Evolutionary conservation across 1,139 yeast genomes (phyloP), one percentile per base, ranked within the genome.

Genomic region (Geotrichum australiense): DNA sequence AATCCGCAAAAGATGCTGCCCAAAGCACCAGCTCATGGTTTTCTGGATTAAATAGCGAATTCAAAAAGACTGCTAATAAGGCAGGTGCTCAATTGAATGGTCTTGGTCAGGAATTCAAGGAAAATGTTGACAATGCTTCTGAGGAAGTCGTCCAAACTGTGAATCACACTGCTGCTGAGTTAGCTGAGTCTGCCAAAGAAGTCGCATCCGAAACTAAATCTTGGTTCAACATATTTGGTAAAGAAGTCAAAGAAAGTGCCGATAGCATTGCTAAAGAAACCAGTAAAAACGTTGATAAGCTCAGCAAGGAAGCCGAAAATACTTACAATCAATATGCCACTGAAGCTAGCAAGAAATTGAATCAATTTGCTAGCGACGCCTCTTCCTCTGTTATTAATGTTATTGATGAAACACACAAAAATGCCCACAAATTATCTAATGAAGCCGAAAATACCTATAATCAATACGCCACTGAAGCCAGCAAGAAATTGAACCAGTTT

Each of bases 231-330:
- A 8, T 29, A 4, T 29, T 29, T 29, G 32, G 32, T 6, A 29
- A 29, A 7, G 6, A 29, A n/a, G 32, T 31, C 6, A 15, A 31
- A 14, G 35, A 31, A 5, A 21, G n/a, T 21, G 35, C 16, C n/a
- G 35, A 20, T 19, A 5, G n/a, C 7, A 11, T 15, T 12, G 25
- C 16, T 7, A 31, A 31, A n/a, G 35, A 31, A 11, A 46, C 35
- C 40, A 43, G 54, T 22, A 45, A 45, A 5, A 28, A 47, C 19
- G 48, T 49, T 23, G 51, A 51, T 40, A 37, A 36, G 28, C 22
- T 33, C 29, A 52, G 52, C 37, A 43, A 44, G 37, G 41, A 43
- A 29, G 50, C 49, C 34, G 49, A 50, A 32, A 46, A 35, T 2
- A n/a, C 12, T 2, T 16, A 24, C 19, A 34, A 34, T 24, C 26